Conservation (phyloP, 1,284 basidiomycete species). For the Cryptococcus floricola region DNA sequence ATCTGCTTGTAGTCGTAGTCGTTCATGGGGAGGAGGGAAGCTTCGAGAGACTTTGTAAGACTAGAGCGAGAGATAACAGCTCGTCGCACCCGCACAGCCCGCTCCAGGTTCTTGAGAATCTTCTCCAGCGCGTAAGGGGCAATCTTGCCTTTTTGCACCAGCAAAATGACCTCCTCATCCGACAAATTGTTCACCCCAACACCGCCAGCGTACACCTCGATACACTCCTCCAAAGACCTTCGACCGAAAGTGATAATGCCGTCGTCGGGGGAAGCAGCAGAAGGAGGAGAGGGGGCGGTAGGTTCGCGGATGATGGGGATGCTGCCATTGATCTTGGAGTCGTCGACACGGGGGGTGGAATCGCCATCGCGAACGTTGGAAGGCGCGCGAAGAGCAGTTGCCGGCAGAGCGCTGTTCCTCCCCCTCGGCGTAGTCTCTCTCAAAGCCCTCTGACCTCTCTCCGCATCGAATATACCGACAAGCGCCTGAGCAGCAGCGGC, state of each 20-base stretch:
- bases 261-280: neutral
- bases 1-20: constrained; percentile 93
- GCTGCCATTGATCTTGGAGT: constrained; percentile 2
- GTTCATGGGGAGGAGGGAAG: constrained; percentile 74
- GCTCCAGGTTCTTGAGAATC: constrained; percentile 75
- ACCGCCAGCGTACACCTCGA: constrained; percentile 81
- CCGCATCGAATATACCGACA: constrained; percentile 46
- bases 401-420: neutral
- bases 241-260: constrained; percentile 16
- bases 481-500: constrained; percentile 52
- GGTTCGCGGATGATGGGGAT: neutral
- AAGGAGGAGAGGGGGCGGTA: neutral
- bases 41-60: constrained; percentile 76
- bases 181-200: constrained; percentile 61
- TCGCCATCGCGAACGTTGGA: constrained; percentile 24
- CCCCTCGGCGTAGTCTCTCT: constrained; percentile 21
- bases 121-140: constrained; percentile 93
- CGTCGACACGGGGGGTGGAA: constrained; percentile 27
- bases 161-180: constrained; percentile 87
- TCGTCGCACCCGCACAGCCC: constrained; percentile 82
- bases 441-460: constrained; percentile 27
- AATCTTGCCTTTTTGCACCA: constrained; percentile 90
- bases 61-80: constrained; percentile 90
- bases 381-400: constrained; percentile 2
- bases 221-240: constrained; percentile 71